phyloP scores from a whole-genome alignment of 2,329 filamentous ascomycete species.

The Stachybotrys chartarum region DNA sequence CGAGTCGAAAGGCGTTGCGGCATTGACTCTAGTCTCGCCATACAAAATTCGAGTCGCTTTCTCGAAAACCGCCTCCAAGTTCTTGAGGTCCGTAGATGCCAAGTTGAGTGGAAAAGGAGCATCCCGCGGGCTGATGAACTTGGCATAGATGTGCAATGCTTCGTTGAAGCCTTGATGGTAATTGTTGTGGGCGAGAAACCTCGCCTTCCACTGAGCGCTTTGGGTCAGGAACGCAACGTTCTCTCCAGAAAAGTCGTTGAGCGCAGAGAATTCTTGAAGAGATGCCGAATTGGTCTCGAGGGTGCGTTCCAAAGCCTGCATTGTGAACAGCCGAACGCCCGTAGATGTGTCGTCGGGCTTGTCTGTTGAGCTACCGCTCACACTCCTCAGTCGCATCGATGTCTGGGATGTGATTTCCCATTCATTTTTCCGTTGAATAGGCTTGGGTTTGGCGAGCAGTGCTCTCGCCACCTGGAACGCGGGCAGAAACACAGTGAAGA shows the following conservation, averaged over 20 bases:
- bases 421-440: not conserved
- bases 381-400: constrained; percentile 1
- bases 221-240: constrained; percentile 60
- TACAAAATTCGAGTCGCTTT: constrained; percentile 34
- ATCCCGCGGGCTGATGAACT: constrained; percentile 50
- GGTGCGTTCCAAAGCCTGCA: constrained; percentile 55
- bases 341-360: constrained; percentile 4
- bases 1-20: constrained; percentile 29
- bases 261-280: constrained; percentile 57
- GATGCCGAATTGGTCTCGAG: constrained; percentile 51
- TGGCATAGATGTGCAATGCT: constrained; percentile 54
- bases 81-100: constrained; percentile 42
- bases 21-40: constrained; percentile 27
- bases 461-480: constrained; percentile 44
- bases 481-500: constrained; percentile 55
- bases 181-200: constrained; percentile 9
- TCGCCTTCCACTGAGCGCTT: constrained; percentile 48
- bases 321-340: constrained; percentile 43
- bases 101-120: constrained; percentile 62
- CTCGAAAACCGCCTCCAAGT: constrained; percentile 49
- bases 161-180: constrained; percentile 35
- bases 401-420: not conserved
- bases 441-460: not conserved
- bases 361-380: not conserved
- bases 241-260: constrained; percentile 62